Evolutionary conservation across 228 moss, liverwort and hornwort genomes (phyloP).

Genomic region (Sphagnum magellanicum): DNA sequence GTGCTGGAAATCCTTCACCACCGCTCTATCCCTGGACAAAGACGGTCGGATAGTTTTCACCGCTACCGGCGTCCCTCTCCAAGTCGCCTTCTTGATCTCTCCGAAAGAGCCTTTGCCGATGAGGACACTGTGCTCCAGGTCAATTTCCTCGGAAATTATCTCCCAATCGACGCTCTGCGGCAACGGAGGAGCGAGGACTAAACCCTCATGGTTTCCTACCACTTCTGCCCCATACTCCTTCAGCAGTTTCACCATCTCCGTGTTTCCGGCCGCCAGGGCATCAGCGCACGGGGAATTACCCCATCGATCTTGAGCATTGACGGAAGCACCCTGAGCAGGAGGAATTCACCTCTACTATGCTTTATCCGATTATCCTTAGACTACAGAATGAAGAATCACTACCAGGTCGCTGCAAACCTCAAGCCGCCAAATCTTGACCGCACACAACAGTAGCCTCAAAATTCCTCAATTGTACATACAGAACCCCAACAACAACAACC

Average conservation of each 20-base stretch:
- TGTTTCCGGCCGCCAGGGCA: conserved; percentile 32
- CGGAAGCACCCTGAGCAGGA: conserved; percentile 19
- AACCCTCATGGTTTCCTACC: conserved; percentile 33
- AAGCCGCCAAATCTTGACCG: too few relatives aligned
- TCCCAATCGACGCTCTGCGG: conserved; percentile 72
- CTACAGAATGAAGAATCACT: too few relatives aligned
- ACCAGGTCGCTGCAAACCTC: too few relatives aligned
- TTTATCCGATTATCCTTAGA: too few relatives aligned
- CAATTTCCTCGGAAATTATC: conserved; percentile 62
- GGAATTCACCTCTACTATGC: too few relatives aligned
- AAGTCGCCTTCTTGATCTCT: conserved; percentile 70
- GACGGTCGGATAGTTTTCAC: conserved; percentile 83
- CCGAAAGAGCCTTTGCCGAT: conserved; percentile 93
- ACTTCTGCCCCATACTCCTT: conserved; percentile 32
- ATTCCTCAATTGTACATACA: too few relatives aligned
- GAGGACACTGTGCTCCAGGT: conserved; percentile 29
- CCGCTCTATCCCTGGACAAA: conserved; percentile 66
- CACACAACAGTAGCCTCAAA: too few relatives aligned
- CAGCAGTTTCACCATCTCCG: conserved; percentile 51
- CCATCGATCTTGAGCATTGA: conserved; percentile 78
- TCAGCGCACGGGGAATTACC: conserved; percentile 64
- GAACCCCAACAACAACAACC: too few relatives aligned
- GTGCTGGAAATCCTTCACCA: conserved; percentile 75
- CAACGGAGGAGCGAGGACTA: conserved; percentile 40
- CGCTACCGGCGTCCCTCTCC: conserved; percentile 86